phyloP scores from a whole-genome alignment of 1,284 basidiomycete genomes.

The Ceratobasidium sp. region DNA sequence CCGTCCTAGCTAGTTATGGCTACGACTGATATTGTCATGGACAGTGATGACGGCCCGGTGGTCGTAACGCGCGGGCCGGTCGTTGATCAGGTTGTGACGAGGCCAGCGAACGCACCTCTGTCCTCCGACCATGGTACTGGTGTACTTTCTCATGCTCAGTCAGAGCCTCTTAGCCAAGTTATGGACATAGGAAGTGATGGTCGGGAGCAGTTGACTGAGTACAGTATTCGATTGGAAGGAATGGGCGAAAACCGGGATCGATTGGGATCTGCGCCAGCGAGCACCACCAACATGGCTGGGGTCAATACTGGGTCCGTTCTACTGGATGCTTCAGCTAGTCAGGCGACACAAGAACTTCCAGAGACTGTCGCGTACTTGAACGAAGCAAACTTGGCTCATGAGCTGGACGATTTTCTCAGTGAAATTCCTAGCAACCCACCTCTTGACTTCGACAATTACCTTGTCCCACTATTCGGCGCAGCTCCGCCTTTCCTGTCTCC shows the following conservation, averaged over 20 bases:
- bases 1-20: slow-evolving; percentile 20
- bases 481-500: neutral
- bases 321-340: neutral
- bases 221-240: neutral
- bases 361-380: neutral
- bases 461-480: slow-evolving; percentile 5
- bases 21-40: slow-evolving; percentile 5
- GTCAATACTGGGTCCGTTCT: neutral
- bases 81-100: slow-evolving; percentile 10
- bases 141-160: neutral
- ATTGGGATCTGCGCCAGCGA: slow-evolving; percentile 1
- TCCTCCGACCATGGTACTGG: neutral
- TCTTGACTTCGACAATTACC: slow-evolving; percentile 10
- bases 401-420: slow-evolving; percentile 12
- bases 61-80: neutral
- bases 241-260: neutral
- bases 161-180: neutral
- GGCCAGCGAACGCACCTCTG: neutral
- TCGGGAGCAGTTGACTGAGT: neutral
- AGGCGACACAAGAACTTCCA: neutral
- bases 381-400: slow-evolving; percentile 15
- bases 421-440: slow-evolving; percentile 7
- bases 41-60: slow-evolving; percentile 15
- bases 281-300: neutral
- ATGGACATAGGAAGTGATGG: neutral